Base-by-base conservation (phyloP, 192 early-diverging fungal genomes). In the Backusella sp. region DNA sequence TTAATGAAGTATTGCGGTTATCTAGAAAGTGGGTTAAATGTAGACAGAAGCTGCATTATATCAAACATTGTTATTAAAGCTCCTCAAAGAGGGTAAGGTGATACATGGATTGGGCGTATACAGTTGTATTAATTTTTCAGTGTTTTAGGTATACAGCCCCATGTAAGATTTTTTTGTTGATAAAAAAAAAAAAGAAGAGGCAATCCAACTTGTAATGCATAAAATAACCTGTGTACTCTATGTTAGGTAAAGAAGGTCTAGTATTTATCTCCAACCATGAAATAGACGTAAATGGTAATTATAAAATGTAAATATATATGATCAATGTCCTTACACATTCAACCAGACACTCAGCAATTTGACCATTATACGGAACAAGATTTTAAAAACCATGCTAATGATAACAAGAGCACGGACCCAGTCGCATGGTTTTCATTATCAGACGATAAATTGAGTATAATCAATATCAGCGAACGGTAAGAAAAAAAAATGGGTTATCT, bases 211-310 rank as follows among this genome's bases (percentile, higher is more conserved):
- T 32, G 4, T 67, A 67, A 67, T 67, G 6, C 37, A 39, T 39
- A 7, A 15, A 35, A 35, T 32, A 36, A n/a, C 9, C 9, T 36
- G 15, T 8, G 15, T 36, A 68, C 28, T 36, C 4, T n/a, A 4
- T n/a, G 6, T 7, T 68, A 68, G 66, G 66, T 36, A 71, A 88
- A 75, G 87, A 88, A 49, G 87, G 87, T 0, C 62, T 88, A 35
- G 79, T 88, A 2, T 88, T 88, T 76, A 76, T 88, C 35, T 85
- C 85, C 11, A 83, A 86, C 66, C 42, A 88, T 1, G 84, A 82
- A 30, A 88, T 88, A 49, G 74, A 80, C 17, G 8, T 86, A 56
- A 79, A 84, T 73, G 80, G 80, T 77, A 59, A 71, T 3, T 35
- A 69, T 70, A 34, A 62, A 11, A 62, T 1, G 6, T n/a, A 12